Base-by-base conservation (phyloP, 495 filamentous ascomycete genomes). In the Penicillium coprophilum region DNA sequence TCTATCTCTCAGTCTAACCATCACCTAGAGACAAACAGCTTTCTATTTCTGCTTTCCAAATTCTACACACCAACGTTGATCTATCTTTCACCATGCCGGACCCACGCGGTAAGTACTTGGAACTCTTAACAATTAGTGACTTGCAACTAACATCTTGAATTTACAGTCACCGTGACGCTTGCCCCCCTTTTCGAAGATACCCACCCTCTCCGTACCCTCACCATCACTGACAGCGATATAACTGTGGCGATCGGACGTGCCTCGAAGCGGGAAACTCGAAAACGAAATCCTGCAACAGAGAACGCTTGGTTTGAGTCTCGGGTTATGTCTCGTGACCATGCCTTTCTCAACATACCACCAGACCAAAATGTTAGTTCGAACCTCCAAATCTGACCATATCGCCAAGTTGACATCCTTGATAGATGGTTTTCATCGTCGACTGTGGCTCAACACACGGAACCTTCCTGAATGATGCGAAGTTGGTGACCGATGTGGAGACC, bases 291-390 rank as follows among this genome's bases (percentile, higher is more conserved):
- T 15, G 65, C 68, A 23, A 32, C 39, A 3, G 67, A 85, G 51
- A 96, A 95, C 72, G 87, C 77, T 10, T 89, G 83, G 78, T 90
- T 92, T 57, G 83, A 92, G 31, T 91, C 85, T 61, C 82, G 89
- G 0, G 89, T 95, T 23, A 87, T 96, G 80, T 94, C 89, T 27
- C 80, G 91, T 28, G 68, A 82, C 10, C 91, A 96, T 74, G 91
- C 90, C 11, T 71, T 80, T 48, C 62, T 96, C 9, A 55, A 63
- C 11, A 71, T 79, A 11, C 65, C 76, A 39, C 34, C 71, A 4
- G 64, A 80, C 1, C 55, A 66, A 4, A 71, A 77, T 66, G 84
- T 85, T 59, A 43, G 72, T 40, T 44, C 9, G 9, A 23, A 20
- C 19, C 7, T 20, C 17, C 11, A 6, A 31, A 12, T 6, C 7